Base-by-base conservation (phyloP, 2,329 filamentous ascomycete genomes). In the Paecilomyces variotii region DNA sequence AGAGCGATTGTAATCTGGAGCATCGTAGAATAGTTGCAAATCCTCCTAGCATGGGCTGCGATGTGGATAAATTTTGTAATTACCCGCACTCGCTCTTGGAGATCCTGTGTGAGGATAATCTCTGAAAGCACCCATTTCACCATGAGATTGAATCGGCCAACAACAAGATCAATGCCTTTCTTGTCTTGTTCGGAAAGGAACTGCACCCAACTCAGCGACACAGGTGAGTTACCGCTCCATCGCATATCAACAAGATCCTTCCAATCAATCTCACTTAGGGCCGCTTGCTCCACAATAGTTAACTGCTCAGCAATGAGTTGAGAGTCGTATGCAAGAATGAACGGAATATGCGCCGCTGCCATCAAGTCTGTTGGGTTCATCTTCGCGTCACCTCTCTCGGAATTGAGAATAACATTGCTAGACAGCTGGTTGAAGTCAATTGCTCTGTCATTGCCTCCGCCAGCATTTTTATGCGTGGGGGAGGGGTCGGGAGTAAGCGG, bases 61-160 rank as follows among this genome's bases (percentile, higher is more conserved):
- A 86, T 82, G 66, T 86, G 84, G 59, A 87, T 86, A 68, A 79
- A 85, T 65, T 87, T 87, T 56, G 80, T 77, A 58, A 87, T 82
- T 53, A 82, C 82, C 27, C 78, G 76, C n/a, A 81, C 84, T 59
- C 85, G 79, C 65, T 87, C 84, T 27, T 82, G 74, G 5, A 82
- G 75, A 55, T 80, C 76, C 34, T 79, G 78, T 0, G 84, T 87
- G 19, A 87, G 77, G 10, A 87, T 73, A 61, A 84, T 80, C 65
- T 87, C 84, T 0, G 84, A 87, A 10, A 86, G 73, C 7, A 80
- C 80, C 85, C 85, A 87, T 73, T 87, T 87, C 60, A 86, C 84
- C 62, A 87, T 82, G 3, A 87, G 74, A 62, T 87, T 87, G 76
- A 87, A 87, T 27, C 85, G 82, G 26, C 84, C 83, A 55, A 86